Evolutionary conservation across 2,329 filamentous ascomycete species (phyloP).

Genomic region (Colletotrichum filicis): DNA sequence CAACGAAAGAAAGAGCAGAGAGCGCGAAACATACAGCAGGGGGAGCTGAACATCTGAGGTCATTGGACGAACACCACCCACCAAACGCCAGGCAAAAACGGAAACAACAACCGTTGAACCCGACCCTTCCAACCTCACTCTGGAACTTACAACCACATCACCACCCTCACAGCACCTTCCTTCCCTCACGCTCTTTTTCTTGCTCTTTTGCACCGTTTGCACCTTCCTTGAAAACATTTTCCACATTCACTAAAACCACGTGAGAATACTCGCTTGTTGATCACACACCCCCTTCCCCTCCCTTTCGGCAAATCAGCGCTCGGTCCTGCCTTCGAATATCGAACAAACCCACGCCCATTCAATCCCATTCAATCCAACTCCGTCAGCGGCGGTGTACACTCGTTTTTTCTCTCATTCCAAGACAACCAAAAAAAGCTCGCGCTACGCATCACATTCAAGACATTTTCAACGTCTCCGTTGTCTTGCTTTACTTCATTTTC

Average conservation of each 20-base stretch:
- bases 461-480: slow-evolving; percentile 1
- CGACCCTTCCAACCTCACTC: slow-evolving; percentile 25
- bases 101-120: slow-evolving; percentile 27
- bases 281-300: neutral
- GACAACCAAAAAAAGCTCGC: neutral
- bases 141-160: slow-evolving; percentile 18
- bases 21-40: neutral
- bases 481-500: slow-evolving; percentile 23
- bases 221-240: slow-evolving; percentile 2
- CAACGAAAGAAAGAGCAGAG: neutral
- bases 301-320: neutral
- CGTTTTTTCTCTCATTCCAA: slow-evolving; percentile 18
- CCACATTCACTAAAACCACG: slow-evolving; percentile 11
- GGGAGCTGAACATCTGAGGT: neutral
- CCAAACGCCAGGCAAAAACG: neutral
- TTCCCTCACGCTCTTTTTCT: slow-evolving; percentile 5
- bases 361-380: slow-evolving; percentile 13
- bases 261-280: slow-evolving; percentile 20
- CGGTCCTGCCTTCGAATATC: neutral
- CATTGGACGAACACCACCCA: slow-evolving; percentile 3
- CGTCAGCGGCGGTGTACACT: slow-evolving; percentile 31
- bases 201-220: slow-evolving; percentile 5
- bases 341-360: slow-evolving; percentile 29
- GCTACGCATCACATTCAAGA: neutral
- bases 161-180: slow-evolving; percentile 14